phyloP scores from a whole-genome alignment of 2,329 filamentous ascomycete species.

The Colletotrichum aenigma region DNA sequence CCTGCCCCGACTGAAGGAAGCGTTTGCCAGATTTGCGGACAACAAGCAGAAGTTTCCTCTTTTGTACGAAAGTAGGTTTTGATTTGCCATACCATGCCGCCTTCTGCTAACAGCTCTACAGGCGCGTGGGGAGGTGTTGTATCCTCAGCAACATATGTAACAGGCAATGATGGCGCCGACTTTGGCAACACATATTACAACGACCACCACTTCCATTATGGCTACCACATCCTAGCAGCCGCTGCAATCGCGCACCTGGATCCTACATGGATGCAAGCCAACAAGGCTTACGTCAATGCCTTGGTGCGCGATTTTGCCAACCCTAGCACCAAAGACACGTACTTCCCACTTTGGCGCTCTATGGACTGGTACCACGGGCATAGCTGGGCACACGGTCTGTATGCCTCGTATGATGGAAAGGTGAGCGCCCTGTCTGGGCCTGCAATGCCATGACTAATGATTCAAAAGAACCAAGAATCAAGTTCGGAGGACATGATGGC shows the following conservation, averaged over 20 bases:
- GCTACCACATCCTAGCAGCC: constrained; percentile 88
- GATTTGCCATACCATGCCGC: background rate
- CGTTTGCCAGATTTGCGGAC: constrained; percentile 68
- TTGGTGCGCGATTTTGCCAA: constrained; percentile 86
- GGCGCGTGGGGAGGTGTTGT: constrained; percentile 81
- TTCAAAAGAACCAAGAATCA: constrained; percentile 72
- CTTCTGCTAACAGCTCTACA: constrained; percentile 27
- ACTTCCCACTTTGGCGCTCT: constrained; percentile 80
- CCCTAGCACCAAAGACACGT: constrained; percentile 69
- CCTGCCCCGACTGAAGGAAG: constrained; percentile 65
- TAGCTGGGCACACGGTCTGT: constrained; percentile 87
- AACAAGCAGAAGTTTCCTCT: constrained; percentile 73
- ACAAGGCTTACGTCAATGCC: constrained; percentile 81
- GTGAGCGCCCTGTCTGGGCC: constrained; percentile 29
- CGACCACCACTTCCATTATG: constrained; percentile 78
- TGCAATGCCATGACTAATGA: background rate
- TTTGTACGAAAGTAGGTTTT: constrained; percentile 63
- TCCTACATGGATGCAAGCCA: constrained; percentile 71
- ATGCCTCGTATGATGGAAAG: constrained; percentile 74
- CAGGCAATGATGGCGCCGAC: constrained; percentile 72
- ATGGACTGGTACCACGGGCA: constrained; percentile 98
- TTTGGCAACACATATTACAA: constrained; percentile 92
- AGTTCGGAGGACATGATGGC: constrained; percentile 91
- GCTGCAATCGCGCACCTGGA: constrained; percentile 84
- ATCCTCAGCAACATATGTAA: constrained; percentile 74